A percentile compares a stretch with the other conserved stretches of the same genome.
phyloP scores from a whole-genome alignment of 768 basidiomycete genomes.

The Termitomyces sp. region DNA sequence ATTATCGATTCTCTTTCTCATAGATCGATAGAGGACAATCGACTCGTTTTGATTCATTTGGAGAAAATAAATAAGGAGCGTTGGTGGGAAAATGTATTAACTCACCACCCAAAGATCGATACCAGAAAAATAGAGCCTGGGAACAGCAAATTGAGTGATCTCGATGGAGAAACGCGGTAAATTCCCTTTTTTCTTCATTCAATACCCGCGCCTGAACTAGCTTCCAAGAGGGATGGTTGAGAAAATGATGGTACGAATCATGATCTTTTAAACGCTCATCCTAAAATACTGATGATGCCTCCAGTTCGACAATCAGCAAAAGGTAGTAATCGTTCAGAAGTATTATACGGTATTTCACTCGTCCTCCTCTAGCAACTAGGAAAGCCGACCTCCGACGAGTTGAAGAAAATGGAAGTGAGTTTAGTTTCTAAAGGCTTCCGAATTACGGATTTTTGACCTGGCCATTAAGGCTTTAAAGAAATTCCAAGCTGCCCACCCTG shows the following conservation, averaged over 20 bases:
- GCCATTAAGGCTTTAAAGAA: constrained; percentile 66
- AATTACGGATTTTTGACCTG: not conserved
- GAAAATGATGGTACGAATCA: constrained; percentile 93
- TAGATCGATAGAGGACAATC: constrained; percentile 61
- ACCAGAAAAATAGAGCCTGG: constrained; percentile 93
- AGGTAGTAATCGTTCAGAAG: constrained; percentile 29
- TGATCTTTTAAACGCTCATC: not conserved
- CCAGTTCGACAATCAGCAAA: constrained; percentile 77
- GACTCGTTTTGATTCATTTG: constrained; percentile 66
- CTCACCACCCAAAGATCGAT: constrained; percentile 94
- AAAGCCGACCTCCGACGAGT: constrained; percentile 90
- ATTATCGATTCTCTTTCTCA: not conserved
- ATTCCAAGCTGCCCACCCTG: constrained; percentile 87
- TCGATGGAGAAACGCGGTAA: constrained; percentile 91
- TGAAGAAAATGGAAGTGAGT: constrained; percentile 85
- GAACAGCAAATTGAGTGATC: constrained; percentile 93
- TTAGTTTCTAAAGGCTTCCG: no score
- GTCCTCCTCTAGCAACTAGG: constrained; percentile 70
- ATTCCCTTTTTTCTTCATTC: no score
- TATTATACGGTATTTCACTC: not conserved
- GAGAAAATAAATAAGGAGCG: constrained; percentile 84
- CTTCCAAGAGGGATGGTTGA: constrained; percentile 86
- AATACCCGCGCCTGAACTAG: not conserved
- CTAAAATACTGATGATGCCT: not conserved
- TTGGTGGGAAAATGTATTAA: constrained; percentile 98